phyloP scores from a whole-genome alignment of 257 asterid genomes.

The Gentiana dahurica region DNA sequence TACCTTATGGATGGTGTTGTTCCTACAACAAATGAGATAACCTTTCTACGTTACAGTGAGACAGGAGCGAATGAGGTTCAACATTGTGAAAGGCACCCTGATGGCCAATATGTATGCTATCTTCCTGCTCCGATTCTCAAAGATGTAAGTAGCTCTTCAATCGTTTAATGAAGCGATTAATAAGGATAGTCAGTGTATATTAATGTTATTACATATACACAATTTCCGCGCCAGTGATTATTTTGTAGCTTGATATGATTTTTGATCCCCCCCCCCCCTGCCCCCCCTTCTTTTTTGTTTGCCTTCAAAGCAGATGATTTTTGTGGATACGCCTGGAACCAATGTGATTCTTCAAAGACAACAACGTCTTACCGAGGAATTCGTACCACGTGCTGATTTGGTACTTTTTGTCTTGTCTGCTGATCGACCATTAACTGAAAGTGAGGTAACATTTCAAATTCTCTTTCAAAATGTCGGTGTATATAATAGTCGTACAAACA shows the following conservation, averaged over 20 bases:
- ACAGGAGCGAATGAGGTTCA: slow-evolving; percentile 41
- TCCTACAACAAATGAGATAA: slow-evolving; percentile 95
- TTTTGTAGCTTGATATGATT: not conserved
- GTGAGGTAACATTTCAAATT: slow-evolving; percentile 59
- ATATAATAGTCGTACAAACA: no score
- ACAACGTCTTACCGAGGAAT: slow-evolving; percentile 93
- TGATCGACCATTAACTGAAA: slow-evolving; percentile 94
- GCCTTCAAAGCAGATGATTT: slow-evolving; percentile 61
- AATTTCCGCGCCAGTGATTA: not conserved
- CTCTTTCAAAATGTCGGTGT: no score
- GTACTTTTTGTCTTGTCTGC: slow-evolving; percentile 91
- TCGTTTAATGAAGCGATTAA: no score
- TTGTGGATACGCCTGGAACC: slow-evolving; percentile 99
- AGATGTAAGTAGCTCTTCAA: slow-evolving; percentile 49
- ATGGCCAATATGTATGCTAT: slow-evolving; percentile 91
- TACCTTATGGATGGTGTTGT: slow-evolving; percentile 85
- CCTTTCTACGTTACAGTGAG: slow-evolving; percentile 79
- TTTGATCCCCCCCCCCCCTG: not conserved
- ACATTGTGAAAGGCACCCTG: slow-evolving; percentile 87
- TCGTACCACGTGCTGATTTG: slow-evolving; percentile 97
- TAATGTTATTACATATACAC: no score
- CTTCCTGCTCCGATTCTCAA: slow-evolving; percentile 86
- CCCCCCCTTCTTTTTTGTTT: slow-evolving; percentile 7
- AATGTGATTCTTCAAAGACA: slow-evolving; percentile 99
- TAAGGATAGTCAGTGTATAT: no score